Base-by-base conservation (phyloP, 2,329 filamentous ascomycete species). In the Harringtonia aguacate region DNA sequence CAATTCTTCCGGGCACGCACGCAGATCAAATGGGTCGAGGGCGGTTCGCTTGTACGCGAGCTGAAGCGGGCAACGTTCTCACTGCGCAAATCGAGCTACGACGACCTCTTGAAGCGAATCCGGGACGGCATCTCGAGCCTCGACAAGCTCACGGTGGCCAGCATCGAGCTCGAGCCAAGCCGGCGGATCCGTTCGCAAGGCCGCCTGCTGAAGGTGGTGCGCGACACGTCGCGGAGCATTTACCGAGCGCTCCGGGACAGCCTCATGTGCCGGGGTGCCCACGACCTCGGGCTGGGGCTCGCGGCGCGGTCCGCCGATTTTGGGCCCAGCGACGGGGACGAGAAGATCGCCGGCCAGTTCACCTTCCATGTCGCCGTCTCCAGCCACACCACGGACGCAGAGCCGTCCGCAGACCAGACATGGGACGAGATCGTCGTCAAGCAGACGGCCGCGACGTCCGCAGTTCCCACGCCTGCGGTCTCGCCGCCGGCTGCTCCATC, bases 231-330 rank as follows among this genome's bases (percentile, higher is more conserved):
- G 0, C 41, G 37, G 29, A 55, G 52, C 30, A 43, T 59, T 0
- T 56, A 55, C 27, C 52, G 51, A 1, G 55, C 56, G 20, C 34
- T 58, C 4, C 47, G 36, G 27, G 39, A 44, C 4, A 55, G 53
- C 29, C 37, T 56, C 3, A 42, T 31, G 18, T 57, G 55, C 36
- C 31, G 20, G 8, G 53, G 50, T 20, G 36, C 37, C 5, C 52
- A 56, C 15, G 47, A 50, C 3, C 39, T 59, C 12, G 44, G 52
- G 29, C 39, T 60, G 8, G 35, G 44, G 7, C 38, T 57, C 14
- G 28, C 41, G 7, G 38, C 49, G 3, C 50, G 45, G 8, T 39
- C 49, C 0, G 36, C 41, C 8, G 47, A 45, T 3, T 27, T 53
- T 2, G 48, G 30, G 9, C 46, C 48, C 1, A 22, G 37, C 8